phyloP scores from a whole-genome alignment of 208 protist species.

The Crithidia fasciculata region DNA sequence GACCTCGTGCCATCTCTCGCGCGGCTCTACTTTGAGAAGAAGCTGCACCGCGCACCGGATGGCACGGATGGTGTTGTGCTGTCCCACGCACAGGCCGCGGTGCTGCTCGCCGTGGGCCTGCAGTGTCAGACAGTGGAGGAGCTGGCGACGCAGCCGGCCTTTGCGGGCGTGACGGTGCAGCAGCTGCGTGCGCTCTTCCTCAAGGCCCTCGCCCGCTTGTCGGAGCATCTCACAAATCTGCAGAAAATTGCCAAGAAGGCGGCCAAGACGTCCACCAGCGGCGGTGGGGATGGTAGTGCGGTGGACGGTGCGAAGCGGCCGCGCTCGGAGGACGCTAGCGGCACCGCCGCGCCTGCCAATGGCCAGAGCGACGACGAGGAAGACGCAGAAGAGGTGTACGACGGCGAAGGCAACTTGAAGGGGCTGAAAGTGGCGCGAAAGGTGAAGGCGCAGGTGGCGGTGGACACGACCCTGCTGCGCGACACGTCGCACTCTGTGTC shows the following conservation, averaged over 20 bases:
- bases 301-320: constrained; percentile 8
- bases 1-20: constrained; percentile 96
- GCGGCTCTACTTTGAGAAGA: constrained; percentile 88
- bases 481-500: constrained; percentile 59
- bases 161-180: constrained; percentile 65
- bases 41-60: constrained; percentile 62
- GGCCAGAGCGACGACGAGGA: constrained; percentile 29
- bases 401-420: constrained; percentile 72
- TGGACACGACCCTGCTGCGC: constrained; percentile 77
- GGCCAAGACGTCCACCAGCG: neutral
- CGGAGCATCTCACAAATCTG: constrained; percentile 72
- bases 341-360: neutral
- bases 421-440: constrained; percentile 75
- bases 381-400: constrained; percentile 68
- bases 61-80: constrained; percentile 85
- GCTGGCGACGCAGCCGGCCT: constrained; percentile 60
- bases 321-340: neutral
- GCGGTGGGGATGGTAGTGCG: neutral
- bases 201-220: constrained; percentile 81
- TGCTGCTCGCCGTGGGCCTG: constrained; percentile 95
- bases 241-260: constrained; percentile 43
- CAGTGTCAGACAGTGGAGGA: constrained; percentile 87
- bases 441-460: constrained; percentile 50
- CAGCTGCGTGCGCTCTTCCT: constrained; percentile 90
- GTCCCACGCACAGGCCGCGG: constrained; percentile 90